Conservation (phyloP, 2,329 filamentous ascomycete genomes). For the Ceratocystis colombiana region DNA sequence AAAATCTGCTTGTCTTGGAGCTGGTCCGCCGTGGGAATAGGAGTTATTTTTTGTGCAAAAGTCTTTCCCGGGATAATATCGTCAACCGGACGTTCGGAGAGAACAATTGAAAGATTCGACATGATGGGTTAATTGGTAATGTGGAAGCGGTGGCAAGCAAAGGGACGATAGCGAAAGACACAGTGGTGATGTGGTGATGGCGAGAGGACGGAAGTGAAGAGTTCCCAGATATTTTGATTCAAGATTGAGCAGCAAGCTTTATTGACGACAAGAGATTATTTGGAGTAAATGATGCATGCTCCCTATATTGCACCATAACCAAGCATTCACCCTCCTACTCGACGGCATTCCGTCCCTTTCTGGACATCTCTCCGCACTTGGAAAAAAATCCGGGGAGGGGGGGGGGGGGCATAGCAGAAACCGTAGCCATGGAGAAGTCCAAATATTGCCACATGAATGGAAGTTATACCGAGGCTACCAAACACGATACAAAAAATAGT, state of each 20-base stretch:
- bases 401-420: neutral
- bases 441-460: neutral
- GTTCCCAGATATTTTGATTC: neutral
- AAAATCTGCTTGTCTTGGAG: constrained; percentile 57
- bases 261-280: neutral
- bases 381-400: neutral
- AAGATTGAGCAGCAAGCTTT: neutral
- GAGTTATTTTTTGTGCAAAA: constrained; percentile 29
- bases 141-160: neutral
- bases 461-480: neutral
- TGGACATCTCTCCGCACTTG: neutral
- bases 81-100: constrained; percentile 52
- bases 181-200: neutral
- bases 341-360: constrained; percentile 9
- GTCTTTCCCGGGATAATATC: constrained; percentile 52
- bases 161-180: neutral
- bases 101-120: constrained; percentile 42
- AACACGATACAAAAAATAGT: neutral
- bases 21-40: constrained; percentile 42
- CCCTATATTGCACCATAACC: neutral
- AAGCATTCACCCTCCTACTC: neutral
- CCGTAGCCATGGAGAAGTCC: neutral
- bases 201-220: neutral
- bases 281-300: neutral
- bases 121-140: neutral